phyloP scores from a whole-genome alignment of 1,139 yeast genomes.

The Sugiyamaella grinbergsii region DNA sequence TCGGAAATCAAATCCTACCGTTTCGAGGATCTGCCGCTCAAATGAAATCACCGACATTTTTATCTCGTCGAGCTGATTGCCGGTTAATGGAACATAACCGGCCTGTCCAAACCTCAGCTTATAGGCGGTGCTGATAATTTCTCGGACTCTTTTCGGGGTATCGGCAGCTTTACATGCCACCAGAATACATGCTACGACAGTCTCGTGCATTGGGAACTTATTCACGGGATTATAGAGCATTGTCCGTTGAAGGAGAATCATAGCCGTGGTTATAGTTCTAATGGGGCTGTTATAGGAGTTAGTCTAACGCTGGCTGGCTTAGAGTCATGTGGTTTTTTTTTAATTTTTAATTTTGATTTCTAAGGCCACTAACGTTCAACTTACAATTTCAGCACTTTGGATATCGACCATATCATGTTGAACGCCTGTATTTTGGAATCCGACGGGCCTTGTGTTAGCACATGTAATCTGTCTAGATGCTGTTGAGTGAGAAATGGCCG shows the following conservation, averaged over 20 bases:
- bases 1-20: constrained; percentile 74
- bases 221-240: constrained; percentile 28
- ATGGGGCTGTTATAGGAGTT: constrained; percentile 34
- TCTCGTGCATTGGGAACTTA: constrained; percentile 44
- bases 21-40: constrained; percentile 75
- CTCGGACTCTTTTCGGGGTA: constrained; percentile 77
- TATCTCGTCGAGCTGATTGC: constrained; percentile 27
- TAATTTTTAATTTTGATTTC: no score
- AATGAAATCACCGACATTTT: constrained; percentile 33
- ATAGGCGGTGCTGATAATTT: constrained; percentile 46
- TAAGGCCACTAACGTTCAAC: no score
- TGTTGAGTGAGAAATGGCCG: constrained; percentile 30
- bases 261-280: constrained; percentile 40
- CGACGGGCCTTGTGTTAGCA: constrained; percentile 26
- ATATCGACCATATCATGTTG: constrained; percentile 30
- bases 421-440: constrained; percentile 31
- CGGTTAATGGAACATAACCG: constrained; percentile 16
- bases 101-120: constrained; percentile 33
- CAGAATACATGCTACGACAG: constrained; percentile 73
- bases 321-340: no score
- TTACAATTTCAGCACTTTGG: constrained; percentile 32
- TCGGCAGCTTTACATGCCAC: constrained; percentile 86
- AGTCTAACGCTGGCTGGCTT: neutral
- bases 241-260: constrained; percentile 37
- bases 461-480: constrained; percentile 31